Conservation (phyloP, 441 rosid genomes). For the Adansonia grandidieri region DNA sequence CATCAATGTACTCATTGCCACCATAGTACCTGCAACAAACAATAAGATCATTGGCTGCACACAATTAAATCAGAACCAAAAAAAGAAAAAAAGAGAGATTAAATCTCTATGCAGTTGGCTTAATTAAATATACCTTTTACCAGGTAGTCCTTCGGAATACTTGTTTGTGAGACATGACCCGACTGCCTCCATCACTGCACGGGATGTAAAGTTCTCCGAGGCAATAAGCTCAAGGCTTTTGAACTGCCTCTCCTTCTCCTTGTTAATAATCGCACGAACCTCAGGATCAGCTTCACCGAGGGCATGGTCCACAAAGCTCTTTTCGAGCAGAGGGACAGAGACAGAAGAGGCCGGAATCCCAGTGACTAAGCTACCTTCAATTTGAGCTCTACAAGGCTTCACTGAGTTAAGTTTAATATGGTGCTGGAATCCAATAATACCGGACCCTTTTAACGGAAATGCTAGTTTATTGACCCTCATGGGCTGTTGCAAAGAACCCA, state of each 20-base stretch:
- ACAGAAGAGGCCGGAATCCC: constrained; percentile 56
- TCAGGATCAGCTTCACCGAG: constrained; percentile 80
- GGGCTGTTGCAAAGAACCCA: constrained; percentile 65
- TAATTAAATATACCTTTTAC: constrained; percentile 63
- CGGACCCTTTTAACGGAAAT: constrained; percentile 35
- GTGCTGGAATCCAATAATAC: constrained; percentile 40
- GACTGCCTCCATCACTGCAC: constrained; percentile 94
- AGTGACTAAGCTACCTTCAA: constrained; percentile 51
- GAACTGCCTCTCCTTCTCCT: constrained; percentile 85
- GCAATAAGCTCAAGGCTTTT: constrained; percentile 88
- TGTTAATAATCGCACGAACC: constrained; percentile 58
- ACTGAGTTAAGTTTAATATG: constrained; percentile 46
- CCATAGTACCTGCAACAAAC: constrained; percentile 71
- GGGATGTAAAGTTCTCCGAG: constrained; percentile 84
- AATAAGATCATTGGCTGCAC: constrained; percentile 17
- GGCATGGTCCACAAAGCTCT: constrained; percentile 54
- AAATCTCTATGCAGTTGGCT: not conserved
- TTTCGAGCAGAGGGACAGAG: constrained; percentile 56
- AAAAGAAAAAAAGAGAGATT: not conserved
- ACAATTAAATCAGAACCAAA: constrained; percentile 16
- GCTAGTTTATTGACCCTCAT: constrained; percentile 41
- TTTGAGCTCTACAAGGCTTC: constrained; percentile 43
- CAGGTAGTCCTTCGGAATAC: constrained; percentile 93
- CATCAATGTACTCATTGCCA: constrained; percentile 87
- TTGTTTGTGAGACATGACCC: constrained; percentile 95